These are phyloP conservation scores for Phenoliferia sp. DNA, from an alignment of 1,284 basidiomycete species.

Conservation along the genomic window DNA sequence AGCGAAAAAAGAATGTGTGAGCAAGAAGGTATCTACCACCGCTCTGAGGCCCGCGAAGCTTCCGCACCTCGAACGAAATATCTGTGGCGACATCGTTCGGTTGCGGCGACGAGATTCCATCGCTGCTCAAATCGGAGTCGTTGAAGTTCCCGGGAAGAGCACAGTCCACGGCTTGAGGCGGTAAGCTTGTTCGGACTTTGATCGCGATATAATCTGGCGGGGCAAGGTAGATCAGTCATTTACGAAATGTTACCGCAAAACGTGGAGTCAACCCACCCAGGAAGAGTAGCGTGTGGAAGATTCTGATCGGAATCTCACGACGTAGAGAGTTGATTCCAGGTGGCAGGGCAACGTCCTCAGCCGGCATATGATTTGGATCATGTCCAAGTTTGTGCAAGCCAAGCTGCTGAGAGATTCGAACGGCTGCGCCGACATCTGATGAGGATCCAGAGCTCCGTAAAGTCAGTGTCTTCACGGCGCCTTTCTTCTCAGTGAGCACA, in stretches of 20 bases:
- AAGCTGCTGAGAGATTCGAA: constrained; percentile 17
- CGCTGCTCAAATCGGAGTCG: constrained; percentile 19
- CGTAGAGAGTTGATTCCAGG: constrained; percentile 13
- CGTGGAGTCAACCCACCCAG: too few species aligned
- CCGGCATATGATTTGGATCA: constrained; percentile 24
- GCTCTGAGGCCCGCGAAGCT: too few species aligned
- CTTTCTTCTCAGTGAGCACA: background rate
- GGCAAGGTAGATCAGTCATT: too few species aligned
- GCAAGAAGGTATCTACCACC: too few species aligned
- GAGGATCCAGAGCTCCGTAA: constrained; percentile 11
- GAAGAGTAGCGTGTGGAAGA: constrained; percentile 12
- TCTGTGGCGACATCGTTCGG: constrained; percentile 16
- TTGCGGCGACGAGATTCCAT: constrained; percentile 8
- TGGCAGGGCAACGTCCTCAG: constrained; percentile 20
- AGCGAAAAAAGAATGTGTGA: too few species aligned
- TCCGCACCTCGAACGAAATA: constrained; percentile 17
- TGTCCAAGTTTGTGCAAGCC: constrained; percentile 26
- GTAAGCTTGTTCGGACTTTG: constrained; percentile 5
- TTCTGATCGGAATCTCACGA: constrained; percentile 20
- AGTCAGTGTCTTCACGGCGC: constrained; percentile 5
- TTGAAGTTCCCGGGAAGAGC: constrained; percentile 25
- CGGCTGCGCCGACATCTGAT: constrained; percentile 9
- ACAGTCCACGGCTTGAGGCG: constrained; percentile 16
- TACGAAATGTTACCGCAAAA: too few species aligned
- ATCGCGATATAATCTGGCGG: constrained; percentile 5